phyloP scores from a whole-genome alignment of 208 protist genomes.

The Leishmania aethiopica region DNA sequence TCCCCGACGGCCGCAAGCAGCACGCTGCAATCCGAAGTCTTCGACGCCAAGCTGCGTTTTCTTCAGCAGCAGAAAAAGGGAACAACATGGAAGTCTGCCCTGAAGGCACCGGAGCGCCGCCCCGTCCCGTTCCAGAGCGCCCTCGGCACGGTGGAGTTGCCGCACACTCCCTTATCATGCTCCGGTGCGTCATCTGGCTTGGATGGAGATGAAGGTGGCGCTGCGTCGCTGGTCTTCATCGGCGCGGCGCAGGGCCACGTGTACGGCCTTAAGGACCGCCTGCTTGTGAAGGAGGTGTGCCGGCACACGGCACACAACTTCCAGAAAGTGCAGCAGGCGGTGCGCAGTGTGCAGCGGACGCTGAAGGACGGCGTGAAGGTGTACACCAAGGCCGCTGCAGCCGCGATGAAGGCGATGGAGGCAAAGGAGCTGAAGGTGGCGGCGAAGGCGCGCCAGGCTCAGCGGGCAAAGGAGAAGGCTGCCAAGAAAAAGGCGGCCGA shows the following conservation, averaged over 20 bases:
- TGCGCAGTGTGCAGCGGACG: conserved; percentile 42
- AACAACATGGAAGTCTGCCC: conserved; percentile 47
- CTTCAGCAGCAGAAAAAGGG: conserved; percentile 25
- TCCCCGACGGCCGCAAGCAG: not conserved
- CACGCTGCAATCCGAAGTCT: not conserved
- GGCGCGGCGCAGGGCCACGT: conserved; percentile 68
- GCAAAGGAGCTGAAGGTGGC: conserved; percentile 44
- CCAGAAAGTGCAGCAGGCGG: conserved; percentile 41
- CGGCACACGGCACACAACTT: conserved; percentile 52
- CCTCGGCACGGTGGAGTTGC: conserved; percentile 69
- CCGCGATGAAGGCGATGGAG: conserved; percentile 44
- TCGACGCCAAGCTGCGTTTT: conserved; percentile 23
- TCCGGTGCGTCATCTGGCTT: conserved; percentile 11
- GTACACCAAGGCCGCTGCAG: conserved; percentile 40
- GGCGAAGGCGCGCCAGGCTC: conserved; percentile 30
- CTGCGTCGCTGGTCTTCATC: conserved; percentile 44
- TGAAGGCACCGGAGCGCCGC: conserved; percentile 56
- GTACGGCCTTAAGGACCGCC: conserved; percentile 52
- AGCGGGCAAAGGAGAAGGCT: conserved; percentile 37
- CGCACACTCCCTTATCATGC: conserved; percentile 45
- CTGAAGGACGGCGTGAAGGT: conserved; percentile 39
- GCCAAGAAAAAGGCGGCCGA: conserved; percentile 42
- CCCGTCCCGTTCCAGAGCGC: conserved; percentile 38
- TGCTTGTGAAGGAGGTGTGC: conserved; percentile 52
- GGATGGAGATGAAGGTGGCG: conserved; percentile 22